phyloP scores from a whole-genome alignment of 2,329 filamentous ascomycete genomes.

The Stachybotrys chartarum region DNA sequence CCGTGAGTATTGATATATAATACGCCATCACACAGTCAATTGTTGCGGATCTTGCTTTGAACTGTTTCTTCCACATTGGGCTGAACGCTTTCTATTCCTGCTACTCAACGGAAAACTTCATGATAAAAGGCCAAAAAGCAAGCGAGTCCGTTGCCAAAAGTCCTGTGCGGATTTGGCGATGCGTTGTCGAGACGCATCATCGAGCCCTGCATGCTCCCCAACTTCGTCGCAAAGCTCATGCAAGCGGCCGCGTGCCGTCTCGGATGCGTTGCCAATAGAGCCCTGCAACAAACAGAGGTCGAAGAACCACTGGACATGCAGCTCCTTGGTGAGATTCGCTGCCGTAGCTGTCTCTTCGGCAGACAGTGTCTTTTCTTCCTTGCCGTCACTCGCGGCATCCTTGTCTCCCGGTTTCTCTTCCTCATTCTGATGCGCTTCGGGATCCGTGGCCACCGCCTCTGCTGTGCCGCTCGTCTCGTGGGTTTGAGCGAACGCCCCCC shows the following conservation, averaged over 20 bases:
- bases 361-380: slow-evolving; percentile 3
- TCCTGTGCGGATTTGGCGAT: slow-evolving; percentile 60
- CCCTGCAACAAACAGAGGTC: slow-evolving; percentile 46
- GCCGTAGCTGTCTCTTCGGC: slow-evolving; percentile 1
- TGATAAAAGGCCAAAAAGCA: slow-evolving; percentile 73
- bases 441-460: not conserved
- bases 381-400: slow-evolving; percentile 3
- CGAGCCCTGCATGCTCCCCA: slow-evolving; percentile 38
- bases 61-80: too few species aligned
- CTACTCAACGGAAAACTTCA: slow-evolving; percentile 10
- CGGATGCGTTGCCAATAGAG: slow-evolving; percentile 29
- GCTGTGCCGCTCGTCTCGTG: not conserved
- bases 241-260: slow-evolving; percentile 21
- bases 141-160: slow-evolving; percentile 75
- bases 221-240: slow-evolving; percentile 39
- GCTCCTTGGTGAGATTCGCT: slow-evolving; percentile 30
- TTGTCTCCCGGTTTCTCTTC: slow-evolving; percentile 1
- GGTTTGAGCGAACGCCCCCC: slow-evolving; percentile 26
- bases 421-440: slow-evolving; percentile 1
- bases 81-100: too few species aligned
- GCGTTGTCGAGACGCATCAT: slow-evolving; percentile 41
- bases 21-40: too few species aligned
- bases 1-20: too few species aligned
- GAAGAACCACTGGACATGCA: slow-evolving; percentile 54
- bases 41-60: too few species aligned